Evolutionary conservation across 2,329 filamentous ascomycete species (phyloP).

Genomic region (Colletotrichum plurivorum): DNA sequence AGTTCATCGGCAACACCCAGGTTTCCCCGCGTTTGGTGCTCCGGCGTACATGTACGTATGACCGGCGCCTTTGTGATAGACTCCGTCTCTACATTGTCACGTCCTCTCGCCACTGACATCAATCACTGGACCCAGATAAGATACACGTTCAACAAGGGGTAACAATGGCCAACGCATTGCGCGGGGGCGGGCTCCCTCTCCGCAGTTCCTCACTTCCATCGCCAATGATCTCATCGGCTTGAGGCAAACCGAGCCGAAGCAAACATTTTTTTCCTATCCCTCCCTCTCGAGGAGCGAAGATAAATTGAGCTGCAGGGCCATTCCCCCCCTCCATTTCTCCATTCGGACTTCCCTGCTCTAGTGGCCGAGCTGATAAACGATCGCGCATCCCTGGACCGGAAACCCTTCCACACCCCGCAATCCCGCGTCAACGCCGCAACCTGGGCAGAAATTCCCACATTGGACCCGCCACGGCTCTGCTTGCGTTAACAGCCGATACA

Average conservation of each 20-base stretch:
- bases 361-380: conserved; percentile 25
- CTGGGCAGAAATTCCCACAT: neutral
- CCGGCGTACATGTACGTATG: neutral
- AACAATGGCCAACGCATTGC: no score
- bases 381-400: neutral
- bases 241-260: neutral
- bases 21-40: conserved; percentile 12
- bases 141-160: no score
- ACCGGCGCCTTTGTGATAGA: no score
- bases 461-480: conserved; percentile 7
- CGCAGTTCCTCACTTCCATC: neutral
- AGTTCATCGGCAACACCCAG: neutral
- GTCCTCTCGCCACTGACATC: no score
- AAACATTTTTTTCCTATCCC: neutral
- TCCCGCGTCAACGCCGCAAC: neutral
- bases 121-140: no score
- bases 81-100: no score
- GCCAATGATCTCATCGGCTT: neutral
- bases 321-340: neutral
- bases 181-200: neutral
- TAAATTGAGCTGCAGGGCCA: neutral
- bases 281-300: neutral
- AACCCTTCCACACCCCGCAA: conserved; percentile 7
- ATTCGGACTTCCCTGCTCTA: conserved; percentile 20
- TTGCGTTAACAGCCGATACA: conserved; percentile 26